Evolutionary conservation across 306 rosid genomes (phyloP).

Genomic region (Quercus robur): DNA sequence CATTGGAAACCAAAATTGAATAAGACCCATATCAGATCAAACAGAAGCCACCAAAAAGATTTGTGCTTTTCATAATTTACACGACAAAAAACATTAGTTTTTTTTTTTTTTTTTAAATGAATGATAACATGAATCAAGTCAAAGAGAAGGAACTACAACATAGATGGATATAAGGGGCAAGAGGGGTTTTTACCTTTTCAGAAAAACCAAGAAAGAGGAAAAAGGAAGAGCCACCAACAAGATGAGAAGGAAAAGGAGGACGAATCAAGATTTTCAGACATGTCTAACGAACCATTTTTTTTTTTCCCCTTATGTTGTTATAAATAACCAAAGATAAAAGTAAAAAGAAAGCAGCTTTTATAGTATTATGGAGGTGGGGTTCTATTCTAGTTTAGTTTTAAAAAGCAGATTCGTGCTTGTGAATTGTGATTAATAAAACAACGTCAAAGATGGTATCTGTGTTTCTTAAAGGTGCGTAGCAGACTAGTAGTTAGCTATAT

Average conservation of each 20-base stretch:
- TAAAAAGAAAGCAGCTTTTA: neutral
- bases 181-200: slow-evolving; percentile 30
- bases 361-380: neutral
- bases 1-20: slow-evolving; percentile 4
- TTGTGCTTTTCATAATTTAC: slow-evolving; percentile 10
- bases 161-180: slow-evolving; percentile 1
- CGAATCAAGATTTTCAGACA: slow-evolving; percentile 26
- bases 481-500: neutral
- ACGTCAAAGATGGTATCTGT: neutral
- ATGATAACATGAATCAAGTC: neutral
- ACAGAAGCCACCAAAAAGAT: neutral
- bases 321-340: neutral
- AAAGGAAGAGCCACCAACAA: neutral
- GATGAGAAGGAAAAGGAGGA: slow-evolving; percentile 7
- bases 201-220: slow-evolving; percentile 27
- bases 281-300: slow-evolving; percentile 8
- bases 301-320: neutral
- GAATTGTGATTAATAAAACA: neutral
- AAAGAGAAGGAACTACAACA: neutral
- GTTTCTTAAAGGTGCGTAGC: neutral
- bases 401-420: neutral
- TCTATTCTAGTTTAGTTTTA: neutral
- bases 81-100: neutral
- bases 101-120: neutral
- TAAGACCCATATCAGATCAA: slow-evolving; percentile 12